phyloP scores from a whole-genome alignment of 2,329 filamentous ascomycete species.

The Claviceps pazoutovae region DNA sequence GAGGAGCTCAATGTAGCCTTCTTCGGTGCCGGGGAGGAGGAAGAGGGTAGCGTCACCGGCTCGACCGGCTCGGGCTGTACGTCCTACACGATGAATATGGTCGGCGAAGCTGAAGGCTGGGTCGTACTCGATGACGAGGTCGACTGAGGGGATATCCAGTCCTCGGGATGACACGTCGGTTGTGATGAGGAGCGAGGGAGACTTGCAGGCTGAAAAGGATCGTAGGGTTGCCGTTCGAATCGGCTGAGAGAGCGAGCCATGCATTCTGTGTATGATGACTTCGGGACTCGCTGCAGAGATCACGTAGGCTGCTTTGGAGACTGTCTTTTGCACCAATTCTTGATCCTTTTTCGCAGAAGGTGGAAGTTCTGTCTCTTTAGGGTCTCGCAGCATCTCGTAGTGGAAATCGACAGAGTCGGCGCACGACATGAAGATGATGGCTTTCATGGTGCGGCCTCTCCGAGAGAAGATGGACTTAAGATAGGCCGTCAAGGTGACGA shows the following conservation, averaged over 20 bases:
- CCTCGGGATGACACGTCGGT: constrained; percentile 94
- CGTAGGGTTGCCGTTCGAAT: constrained; percentile 76
- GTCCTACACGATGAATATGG: constrained; percentile 86
- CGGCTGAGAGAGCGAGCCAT: constrained; percentile 80
- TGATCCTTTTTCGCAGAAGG: constrained; percentile 17
- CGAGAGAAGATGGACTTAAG: constrained; percentile 79
- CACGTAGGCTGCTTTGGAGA: constrained; percentile 56
- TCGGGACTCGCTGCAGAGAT: constrained; percentile 59
- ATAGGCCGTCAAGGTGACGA: constrained; percentile 75
- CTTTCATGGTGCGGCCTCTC: constrained; percentile 88
- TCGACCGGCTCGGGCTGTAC: constrained; percentile 84
- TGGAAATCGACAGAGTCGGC: constrained; percentile 96
- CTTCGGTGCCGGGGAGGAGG: constrained; percentile 79
- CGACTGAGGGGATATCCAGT: constrained; percentile 87
- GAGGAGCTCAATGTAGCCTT: constrained; percentile 73
- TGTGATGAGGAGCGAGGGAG: constrained; percentile 73
- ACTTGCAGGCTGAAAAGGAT: constrained; percentile 59
- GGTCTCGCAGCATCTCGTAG: constrained; percentile 60
- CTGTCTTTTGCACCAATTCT: constrained; percentile 38
- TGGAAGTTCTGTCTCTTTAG: constrained; percentile 16
- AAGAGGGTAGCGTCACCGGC: constrained; percentile 81
- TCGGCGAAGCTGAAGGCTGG: constrained; percentile 87
- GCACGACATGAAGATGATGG: constrained; percentile 91
- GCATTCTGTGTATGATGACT: constrained; percentile 72
- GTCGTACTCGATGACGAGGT: constrained; percentile 91